phyloP scores from a whole-genome alignment of 768 basidiomycete species.

The Tylopilus sp. region DNA sequence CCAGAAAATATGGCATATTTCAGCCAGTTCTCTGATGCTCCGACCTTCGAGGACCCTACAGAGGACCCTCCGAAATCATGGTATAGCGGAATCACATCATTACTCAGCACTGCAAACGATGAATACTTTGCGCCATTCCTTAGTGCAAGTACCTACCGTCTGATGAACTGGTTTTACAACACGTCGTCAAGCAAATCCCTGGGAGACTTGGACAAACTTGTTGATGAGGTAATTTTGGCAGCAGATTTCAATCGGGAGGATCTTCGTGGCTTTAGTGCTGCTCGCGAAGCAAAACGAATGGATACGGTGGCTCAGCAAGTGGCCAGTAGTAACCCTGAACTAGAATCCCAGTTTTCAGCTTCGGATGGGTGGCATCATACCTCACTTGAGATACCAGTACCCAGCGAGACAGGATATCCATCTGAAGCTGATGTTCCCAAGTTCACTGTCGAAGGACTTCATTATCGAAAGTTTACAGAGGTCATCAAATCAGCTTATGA shows the following conservation, averaged over 20 bases:
- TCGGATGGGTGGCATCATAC: conserved; percentile 1
- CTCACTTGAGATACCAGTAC: not conserved
- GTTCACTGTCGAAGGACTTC: conserved; percentile 21
- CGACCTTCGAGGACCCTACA: not conserved
- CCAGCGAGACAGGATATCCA: not conserved
- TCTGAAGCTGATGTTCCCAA: not conserved
- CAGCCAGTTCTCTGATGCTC: not conserved
- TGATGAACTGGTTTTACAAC: not conserved
- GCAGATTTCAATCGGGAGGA: too few relatives aligned
- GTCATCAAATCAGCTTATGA: conserved; percentile 25
- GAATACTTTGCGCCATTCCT: not conserved
- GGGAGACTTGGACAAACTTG: not conserved
- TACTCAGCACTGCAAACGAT: not conserved
- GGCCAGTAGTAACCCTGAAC: too few relatives aligned
- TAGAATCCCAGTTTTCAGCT: too few relatives aligned
- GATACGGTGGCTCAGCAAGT: too few relatives aligned
- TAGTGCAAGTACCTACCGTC: not conserved
- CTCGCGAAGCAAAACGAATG: too few relatives aligned
- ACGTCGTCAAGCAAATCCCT: not conserved
- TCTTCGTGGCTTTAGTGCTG: too few relatives aligned
- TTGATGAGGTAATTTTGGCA: not conserved
- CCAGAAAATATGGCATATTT: not conserved
- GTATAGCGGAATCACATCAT: not conserved
- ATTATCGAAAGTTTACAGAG: too few relatives aligned
- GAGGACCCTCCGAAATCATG: not conserved